phyloP scores from a whole-genome alignment of 2,329 filamentous ascomycete genomes.

The Apiospora phragmitis region DNA sequence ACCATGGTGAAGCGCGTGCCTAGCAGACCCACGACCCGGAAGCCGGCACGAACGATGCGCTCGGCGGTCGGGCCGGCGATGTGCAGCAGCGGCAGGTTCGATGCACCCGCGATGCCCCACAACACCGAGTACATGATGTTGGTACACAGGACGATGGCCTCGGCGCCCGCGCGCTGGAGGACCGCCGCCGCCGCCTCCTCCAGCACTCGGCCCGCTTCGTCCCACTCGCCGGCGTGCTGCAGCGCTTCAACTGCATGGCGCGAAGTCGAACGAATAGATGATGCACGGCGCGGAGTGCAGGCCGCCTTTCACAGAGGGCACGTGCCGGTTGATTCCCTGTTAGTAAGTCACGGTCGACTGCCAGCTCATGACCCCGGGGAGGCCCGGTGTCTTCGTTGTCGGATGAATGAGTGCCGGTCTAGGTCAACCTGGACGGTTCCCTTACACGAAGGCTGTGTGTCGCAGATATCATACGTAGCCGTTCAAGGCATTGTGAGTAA shows the following conservation, averaged over 20 bases:
- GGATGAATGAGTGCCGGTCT: background rate
- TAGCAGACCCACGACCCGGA: constrained; percentile 11
- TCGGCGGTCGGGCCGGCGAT: constrained; percentile 19
- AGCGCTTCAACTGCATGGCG: constrained; percentile 17
- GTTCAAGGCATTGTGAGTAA: too few species aligned
- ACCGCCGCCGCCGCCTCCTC: constrained; percentile 12
- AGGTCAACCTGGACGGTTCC: too few species aligned
- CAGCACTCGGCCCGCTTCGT: constrained; percentile 17
- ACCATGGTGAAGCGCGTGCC: constrained; percentile 24
- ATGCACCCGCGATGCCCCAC: constrained; percentile 16
- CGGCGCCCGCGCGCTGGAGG: constrained; percentile 19
- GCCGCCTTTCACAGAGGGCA: constrained; percentile 18
- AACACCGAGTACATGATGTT: constrained; percentile 20
- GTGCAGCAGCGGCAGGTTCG: constrained; percentile 17
- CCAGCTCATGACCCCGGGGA: constrained; percentile 23
- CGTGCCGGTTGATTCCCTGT: constrained; percentile 20
- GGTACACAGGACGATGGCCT: constrained; percentile 21
- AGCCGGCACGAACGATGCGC: constrained; percentile 10
- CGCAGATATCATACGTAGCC: too few species aligned
- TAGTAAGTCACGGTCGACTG: constrained; percentile 22
- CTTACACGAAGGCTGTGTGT: too few species aligned
- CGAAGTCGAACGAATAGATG: constrained; percentile 20
- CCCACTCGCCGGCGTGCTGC: constrained; percentile 19
- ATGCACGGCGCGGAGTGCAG: constrained; percentile 20
- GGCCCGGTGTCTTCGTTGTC: constrained; percentile 10